These are phyloP conservation scores for Hanseniaspora sp. DNA, from an alignment of 1,139 yeast genomes.

Conservation along the genomic window DNA sequence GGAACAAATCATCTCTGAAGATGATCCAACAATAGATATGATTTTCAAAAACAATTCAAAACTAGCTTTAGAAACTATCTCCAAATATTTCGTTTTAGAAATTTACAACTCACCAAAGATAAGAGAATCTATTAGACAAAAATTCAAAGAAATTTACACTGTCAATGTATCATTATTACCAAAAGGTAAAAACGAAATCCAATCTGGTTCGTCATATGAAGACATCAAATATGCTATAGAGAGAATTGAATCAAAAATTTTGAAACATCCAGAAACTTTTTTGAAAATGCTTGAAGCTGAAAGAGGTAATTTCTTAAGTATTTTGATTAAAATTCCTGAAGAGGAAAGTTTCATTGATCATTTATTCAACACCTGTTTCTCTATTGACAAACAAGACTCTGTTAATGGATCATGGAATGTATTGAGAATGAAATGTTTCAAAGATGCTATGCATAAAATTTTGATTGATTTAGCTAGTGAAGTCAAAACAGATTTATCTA, in stretches of 20 bases:
- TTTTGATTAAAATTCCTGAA: constrained; percentile 37
- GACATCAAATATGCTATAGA: constrained; percentile 87
- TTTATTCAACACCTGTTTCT: constrained; percentile 47
- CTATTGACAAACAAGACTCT: constrained; percentile 77
- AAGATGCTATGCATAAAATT: constrained; percentile 55
- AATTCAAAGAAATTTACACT: constrained; percentile 55
- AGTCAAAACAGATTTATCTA: constrained; percentile 72
- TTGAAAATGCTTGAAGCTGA: constrained; percentile 91
- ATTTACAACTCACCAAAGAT: constrained; percentile 71
- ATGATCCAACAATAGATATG: constrained; percentile 32
- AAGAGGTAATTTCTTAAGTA: constrained; percentile 42
- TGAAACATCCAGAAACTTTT: constrained; percentile 64
- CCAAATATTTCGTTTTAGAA: constrained; percentile 67
- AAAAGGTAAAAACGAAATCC: constrained; percentile 75
- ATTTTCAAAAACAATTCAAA: constrained; percentile 45
- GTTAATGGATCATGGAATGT: constrained; percentile 73
- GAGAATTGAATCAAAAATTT: constrained; percentile 63
- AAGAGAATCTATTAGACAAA: constrained; percentile 61
- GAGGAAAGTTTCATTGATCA: constrained; percentile 38
- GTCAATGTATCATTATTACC: constrained; percentile 73
- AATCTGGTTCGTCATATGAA: constrained; percentile 67
- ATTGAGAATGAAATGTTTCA: constrained; percentile 57
- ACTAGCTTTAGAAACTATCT: constrained; percentile 62
- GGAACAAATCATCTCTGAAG: constrained; percentile 41
- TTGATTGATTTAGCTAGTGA: constrained; percentile 59